Percentiles rank a stretch among this genome's conserved stretches.
Evolutionary conservation across 2,329 filamentous ascomycete species (phyloP).

Genomic region (Ceratocystiopsis brevicomis): DNA sequence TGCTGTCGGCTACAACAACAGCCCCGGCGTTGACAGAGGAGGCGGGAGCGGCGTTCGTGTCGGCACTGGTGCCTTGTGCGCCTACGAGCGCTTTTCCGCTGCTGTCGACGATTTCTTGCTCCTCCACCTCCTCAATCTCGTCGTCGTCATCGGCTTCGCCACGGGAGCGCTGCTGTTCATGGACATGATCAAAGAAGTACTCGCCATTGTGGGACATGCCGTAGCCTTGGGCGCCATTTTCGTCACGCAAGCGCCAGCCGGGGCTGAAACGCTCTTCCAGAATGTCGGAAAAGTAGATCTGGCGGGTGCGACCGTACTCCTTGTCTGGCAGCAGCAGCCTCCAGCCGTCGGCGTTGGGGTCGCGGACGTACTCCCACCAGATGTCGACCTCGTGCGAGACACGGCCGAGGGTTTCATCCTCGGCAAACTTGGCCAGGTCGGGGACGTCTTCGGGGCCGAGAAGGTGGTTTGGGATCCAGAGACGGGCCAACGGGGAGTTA

Average conservation of each 20-base stretch:
- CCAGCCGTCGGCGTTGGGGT: conserved; percentile 41
- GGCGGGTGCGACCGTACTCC: conserved; percentile 36
- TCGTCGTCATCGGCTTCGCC: conserved; percentile 9
- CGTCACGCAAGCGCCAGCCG: conserved; percentile 22
- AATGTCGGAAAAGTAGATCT: conserved; percentile 39
- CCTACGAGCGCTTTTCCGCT: background rate
- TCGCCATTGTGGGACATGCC: conserved; percentile 11
- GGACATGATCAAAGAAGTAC: conserved; percentile 20
- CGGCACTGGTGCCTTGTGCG: background rate
- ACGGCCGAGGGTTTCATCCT: conserved; percentile 38
- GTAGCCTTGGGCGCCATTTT: conserved; percentile 15
- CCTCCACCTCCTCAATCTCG: conserved; percentile 15
- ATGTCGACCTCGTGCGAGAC: conserved; percentile 46
- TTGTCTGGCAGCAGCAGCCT: conserved; percentile 39
- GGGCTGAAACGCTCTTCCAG: conserved; percentile 36
- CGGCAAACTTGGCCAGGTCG: conserved; percentile 36
- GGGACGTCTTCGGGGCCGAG: conserved; percentile 29
- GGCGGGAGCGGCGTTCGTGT: background rate
- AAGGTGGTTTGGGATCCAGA: conserved; percentile 32
- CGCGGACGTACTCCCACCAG: conserved; percentile 43
- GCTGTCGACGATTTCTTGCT: conserved; percentile 9
- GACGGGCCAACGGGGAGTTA: conserved; percentile 33
- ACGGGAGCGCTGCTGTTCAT: conserved; percentile 12
- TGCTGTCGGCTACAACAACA: conserved; percentile 6
- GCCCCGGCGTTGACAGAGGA: no score